Evolutionary conservation across 495 filamentous ascomycete genomes (phyloP), one percentile per base, ranked within the genome.

Genomic region (Rostrohypoxylon terebratum): DNA sequence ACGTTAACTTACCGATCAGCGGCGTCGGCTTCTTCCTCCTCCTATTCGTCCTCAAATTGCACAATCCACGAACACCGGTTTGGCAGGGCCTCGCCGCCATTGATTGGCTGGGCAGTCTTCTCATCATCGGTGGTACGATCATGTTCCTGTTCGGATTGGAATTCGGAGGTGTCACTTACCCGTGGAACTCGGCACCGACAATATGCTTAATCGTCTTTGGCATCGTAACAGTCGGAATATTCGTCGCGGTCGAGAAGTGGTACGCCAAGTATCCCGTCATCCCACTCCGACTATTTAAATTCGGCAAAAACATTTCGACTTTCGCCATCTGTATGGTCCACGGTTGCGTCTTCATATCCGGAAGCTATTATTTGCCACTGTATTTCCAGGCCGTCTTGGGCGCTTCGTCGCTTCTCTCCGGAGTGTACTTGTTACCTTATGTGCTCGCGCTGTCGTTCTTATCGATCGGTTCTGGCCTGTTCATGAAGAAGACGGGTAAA

Each of bases 111-210:
- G 92, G 92, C 11, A 88, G 85, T n/a, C 69, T 91, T 14, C 81
- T 88, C 8, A 88, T 93, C 63, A 86, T 93, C 62, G 89, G 88
- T 16, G 90, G 87, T 5, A 92, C 91, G 1, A 81, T 94, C 9
- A 93, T 94, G 87, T 87, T 96, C 71, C 85, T 94, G 6, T 88
- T 94, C 50, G 92, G 90, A 14, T 84, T 94, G 20, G 88, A 94
- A 72, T 92, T 91, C 67, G 92, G 92, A 57, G 93, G 93, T 14
- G 83, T 91, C 53, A 85, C 82, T 9, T 87, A 86, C 72, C 90
- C 92, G 16, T 96, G 93, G 93, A 77, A 75, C 51, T 94, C 92
- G 0, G 82, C 90, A 1, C 88, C 85, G 1, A 91, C 94, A 25
- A 87, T 96, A 71, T 93, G 91, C 76, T 81, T 94, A 8, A 87